Conservation (phyloP, 108 stramenopile species). For the Pseudonitzschia multiseries region DNA sequence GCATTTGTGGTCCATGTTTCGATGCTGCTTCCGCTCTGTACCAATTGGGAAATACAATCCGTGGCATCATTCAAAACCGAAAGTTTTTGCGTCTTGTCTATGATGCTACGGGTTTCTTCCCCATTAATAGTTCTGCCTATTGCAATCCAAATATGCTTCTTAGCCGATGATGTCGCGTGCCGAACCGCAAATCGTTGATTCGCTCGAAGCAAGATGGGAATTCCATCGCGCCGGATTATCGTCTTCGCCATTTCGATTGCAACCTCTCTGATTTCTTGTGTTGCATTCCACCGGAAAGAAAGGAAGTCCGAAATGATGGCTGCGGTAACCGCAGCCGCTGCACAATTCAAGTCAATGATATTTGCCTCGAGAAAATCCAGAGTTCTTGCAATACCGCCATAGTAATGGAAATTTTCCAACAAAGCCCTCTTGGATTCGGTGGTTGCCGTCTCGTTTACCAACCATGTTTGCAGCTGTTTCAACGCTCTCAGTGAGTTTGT, state of each 20-base stretch:
- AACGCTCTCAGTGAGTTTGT: background rate
- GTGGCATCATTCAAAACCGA: background rate
- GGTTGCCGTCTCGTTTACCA: background rate
- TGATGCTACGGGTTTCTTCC: background rate
- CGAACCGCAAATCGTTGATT: background rate
- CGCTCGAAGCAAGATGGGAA: slow-evolving; percentile 8
- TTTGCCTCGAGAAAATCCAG: background rate
- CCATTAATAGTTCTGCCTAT: background rate
- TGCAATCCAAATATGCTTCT: slow-evolving; percentile 13
- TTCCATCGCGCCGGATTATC: slow-evolving; percentile 5
- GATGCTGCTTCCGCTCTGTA: background rate
- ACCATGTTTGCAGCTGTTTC: background rate
- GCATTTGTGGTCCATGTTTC: background rate
- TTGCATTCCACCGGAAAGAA: slow-evolving; percentile 7
- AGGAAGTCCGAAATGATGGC: background rate
- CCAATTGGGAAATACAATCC: background rate
- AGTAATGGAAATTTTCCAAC: background rate
- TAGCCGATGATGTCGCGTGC: background rate
- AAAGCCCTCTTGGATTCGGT: background rate
- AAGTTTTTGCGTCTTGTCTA: slow-evolving; percentile 4
- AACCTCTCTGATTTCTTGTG: background rate
- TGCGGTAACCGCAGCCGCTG: background rate
- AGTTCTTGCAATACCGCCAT: slow-evolving; percentile 6
- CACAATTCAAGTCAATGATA: background rate
- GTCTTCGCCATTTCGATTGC: slow-evolving; percentile 5